Evolutionary conservation across 495 filamentous ascomycete species (phyloP).

Genomic region (Pyrenula aspistea): DNA sequence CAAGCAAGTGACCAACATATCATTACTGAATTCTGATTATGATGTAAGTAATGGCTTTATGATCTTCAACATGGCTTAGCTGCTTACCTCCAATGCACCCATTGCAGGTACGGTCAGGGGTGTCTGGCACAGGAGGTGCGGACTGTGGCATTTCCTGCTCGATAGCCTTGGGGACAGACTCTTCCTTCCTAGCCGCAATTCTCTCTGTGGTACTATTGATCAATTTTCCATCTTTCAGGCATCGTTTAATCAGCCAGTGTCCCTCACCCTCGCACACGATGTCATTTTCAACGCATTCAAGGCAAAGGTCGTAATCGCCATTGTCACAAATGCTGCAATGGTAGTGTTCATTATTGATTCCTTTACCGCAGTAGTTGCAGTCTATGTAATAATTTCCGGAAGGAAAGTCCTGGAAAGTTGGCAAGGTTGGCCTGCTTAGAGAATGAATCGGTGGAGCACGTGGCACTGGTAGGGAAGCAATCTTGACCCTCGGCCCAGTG

Average conservation of each 20-base stretch:
- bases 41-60: slow-evolving; percentile 6
- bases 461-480: neutral
- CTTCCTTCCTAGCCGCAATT: slow-evolving; percentile 46
- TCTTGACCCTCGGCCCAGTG: neutral
- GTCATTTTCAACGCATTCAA: slow-evolving; percentile 60
- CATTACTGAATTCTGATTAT: slow-evolving; percentile 52
- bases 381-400: slow-evolving; percentile 51
- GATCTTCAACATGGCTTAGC: neutral
- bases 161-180: slow-evolving; percentile 9
- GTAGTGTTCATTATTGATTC: slow-evolving; percentile 73
- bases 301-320: slow-evolving; percentile 92
- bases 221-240: slow-evolving; percentile 64
- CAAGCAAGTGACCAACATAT: slow-evolving; percentile 72
- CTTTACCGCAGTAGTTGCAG: slow-evolving; percentile 79
- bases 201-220: slow-evolving; percentile 75
- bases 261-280: slow-evolving; percentile 60
- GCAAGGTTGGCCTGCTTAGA: neutral
- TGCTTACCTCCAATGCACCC: slow-evolving; percentile 66
- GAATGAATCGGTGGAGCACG: neutral
- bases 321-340: slow-evolving; percentile 89
- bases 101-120: slow-evolving; percentile 76
- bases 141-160: neutral
- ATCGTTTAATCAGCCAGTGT: slow-evolving; percentile 93
- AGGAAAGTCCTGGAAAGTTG: neutral
- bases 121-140: slow-evolving; percentile 6